Evolutionary conservation across 1,284 basidiomycete genomes (phyloP), one percentile per base, ranked within the genome.

Genomic region (Cryptococcus hybrid): DNA sequence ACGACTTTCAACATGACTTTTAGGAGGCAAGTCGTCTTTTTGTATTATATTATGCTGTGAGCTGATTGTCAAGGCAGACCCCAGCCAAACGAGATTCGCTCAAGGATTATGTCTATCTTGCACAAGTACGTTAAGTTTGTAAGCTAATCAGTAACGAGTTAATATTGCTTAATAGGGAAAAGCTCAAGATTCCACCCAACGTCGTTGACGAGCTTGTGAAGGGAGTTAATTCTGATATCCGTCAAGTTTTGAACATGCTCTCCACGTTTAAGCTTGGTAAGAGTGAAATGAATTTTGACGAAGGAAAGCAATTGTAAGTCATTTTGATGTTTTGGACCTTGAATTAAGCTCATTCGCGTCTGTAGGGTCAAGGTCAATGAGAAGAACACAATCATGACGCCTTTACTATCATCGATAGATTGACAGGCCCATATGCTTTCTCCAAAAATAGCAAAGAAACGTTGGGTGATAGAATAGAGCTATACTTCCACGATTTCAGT

Each of bases 211-310:
- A 96, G 73, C 87, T 99, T 35, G 85, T 99, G 60, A 79, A 82
- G 7, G 89, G 94, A 5, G 84, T 92, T 8, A 90, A 96, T 67
- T 93, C 92, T 3, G 95, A 99, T 76, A 95, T 99, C 58, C 89
- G 95, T 5, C 92, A 95, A 71, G 90, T 99, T 5, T 81, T 98
- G 64, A 99, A 98, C 74, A 98, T 99, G 92, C 82, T 99, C 5
- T 95, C 94, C 8, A 98, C 94, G 0, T 99, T 92, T 90, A 92
- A 88, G 72, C 79, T 93, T 24, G 88, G 88, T 12, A 88, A 83
- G 67, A 86, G 82, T 56, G 82, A 84, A 2, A 91, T 96, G 87
- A 83, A 87, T 65, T 96, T 91, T 75, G 92, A 99, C 69, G 87
- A 97, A 70, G 85, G 91, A 60, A 96, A 97, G 76, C 75, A 82